These are phyloP conservation scores for Trichoderma sp. DNA, from an alignment of 2,329 filamentous ascomycete species.

Conservation along the genomic window DNA sequence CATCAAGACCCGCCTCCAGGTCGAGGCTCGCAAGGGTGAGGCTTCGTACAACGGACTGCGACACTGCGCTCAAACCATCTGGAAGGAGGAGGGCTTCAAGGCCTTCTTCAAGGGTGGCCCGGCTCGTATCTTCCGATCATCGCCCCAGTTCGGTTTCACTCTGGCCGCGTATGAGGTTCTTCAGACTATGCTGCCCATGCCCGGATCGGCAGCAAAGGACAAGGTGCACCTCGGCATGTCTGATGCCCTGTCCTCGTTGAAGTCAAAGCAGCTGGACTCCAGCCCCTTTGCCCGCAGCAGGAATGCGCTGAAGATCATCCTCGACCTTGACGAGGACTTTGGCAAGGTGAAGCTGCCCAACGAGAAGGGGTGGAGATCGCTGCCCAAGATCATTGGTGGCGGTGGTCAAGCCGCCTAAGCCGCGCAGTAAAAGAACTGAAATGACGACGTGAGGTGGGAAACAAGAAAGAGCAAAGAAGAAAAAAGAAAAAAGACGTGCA, in stretches of 20 bases:
- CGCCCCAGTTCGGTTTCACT: conserved; percentile 97
- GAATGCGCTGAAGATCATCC: conserved; percentile 92
- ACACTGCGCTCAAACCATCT: conserved; percentile 80
- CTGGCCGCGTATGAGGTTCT: conserved; percentile 92
- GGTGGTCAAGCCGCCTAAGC: conserved; percentile 25
- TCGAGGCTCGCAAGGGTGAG: conserved; percentile 95
- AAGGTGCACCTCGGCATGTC: conserved; percentile 56
- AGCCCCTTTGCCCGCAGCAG: conserved; percentile 62
- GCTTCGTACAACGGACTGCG: conserved; percentile 80
- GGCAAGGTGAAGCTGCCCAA: conserved; percentile 65
- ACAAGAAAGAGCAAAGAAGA: background rate
- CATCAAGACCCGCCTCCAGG: conserved; percentile 97
- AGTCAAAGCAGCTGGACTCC: conserved; percentile 34
- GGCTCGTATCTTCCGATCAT: conserved; percentile 90
- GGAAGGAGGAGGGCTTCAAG: conserved; percentile 85
- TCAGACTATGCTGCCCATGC: conserved; percentile 71
- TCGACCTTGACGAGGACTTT: conserved; percentile 92
- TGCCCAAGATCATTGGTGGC: conserved; percentile 50
- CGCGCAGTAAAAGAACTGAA: background rate
- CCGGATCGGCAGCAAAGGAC: conserved; percentile 57
- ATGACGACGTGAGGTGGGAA: background rate
- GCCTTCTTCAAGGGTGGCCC: conserved; percentile 99
- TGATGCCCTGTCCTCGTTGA: conserved; percentile 55
- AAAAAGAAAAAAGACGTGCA: background rate
- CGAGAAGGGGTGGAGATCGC: conserved; percentile 50